Percentiles rank a stretch among this genome's conserved stretches.
phyloP scores from a whole-genome alignment of 2,329 filamentous ascomycete species.

The Hyphodiscus sp. region DNA sequence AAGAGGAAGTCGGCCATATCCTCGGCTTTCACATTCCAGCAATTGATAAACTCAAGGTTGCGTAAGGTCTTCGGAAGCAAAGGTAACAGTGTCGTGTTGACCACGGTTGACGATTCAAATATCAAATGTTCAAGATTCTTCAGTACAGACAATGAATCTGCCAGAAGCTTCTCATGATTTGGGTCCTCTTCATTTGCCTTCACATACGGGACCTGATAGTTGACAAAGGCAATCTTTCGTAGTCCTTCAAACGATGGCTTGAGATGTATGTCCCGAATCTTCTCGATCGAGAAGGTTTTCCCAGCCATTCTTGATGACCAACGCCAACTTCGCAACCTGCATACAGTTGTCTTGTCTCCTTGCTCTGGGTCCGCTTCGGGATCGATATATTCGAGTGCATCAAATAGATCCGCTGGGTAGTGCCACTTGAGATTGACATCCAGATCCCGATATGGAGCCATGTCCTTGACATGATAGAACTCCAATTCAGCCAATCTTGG shows the following conservation, averaged over 20 bases:
- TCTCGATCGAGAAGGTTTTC: slow-evolving; percentile 40
- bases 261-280: slow-evolving; percentile 46
- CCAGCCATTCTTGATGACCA: slow-evolving; percentile 53
- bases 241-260: slow-evolving; percentile 50
- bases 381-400: slow-evolving; percentile 53
- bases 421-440: slow-evolving; percentile 57
- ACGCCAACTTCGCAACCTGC: slow-evolving; percentile 47
- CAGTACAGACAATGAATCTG: slow-evolving; percentile 45
- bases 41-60: slow-evolving; percentile 71
- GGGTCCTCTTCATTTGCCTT: slow-evolving; percentile 29
- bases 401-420: slow-evolving; percentile 61
- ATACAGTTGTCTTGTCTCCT: slow-evolving; percentile 26
- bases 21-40: slow-evolving; percentile 64
- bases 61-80: slow-evolving; percentile 60
- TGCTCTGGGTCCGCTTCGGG: slow-evolving; percentile 25
- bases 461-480: slow-evolving; percentile 64
- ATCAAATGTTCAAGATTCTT: slow-evolving; percentile 59
- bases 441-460: slow-evolving; percentile 57
- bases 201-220: slow-evolving; percentile 52
- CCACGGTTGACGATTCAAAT: slow-evolving; percentile 68
- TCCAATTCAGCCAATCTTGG: slow-evolving; percentile 64
- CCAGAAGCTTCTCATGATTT: slow-evolving; percentile 35
- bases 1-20: slow-evolving; percentile 59
- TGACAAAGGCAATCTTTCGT: slow-evolving; percentile 52
- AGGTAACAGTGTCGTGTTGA: slow-evolving; percentile 62